phyloP scores from a whole-genome alignment of 805 yeast genomes.

The Kodamaea nitidulidarum region DNA sequence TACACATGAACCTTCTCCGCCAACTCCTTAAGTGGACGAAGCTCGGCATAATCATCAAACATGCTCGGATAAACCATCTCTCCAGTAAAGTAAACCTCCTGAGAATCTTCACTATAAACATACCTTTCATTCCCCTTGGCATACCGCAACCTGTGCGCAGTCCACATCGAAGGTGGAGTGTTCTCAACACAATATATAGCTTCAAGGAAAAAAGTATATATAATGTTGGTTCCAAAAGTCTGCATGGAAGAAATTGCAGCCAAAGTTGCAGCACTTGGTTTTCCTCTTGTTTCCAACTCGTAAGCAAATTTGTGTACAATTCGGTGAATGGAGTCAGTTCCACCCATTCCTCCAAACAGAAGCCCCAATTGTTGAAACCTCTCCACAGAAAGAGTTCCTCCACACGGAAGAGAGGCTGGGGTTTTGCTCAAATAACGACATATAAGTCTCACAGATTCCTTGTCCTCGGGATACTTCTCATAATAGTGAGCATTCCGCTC shows the following conservation, averaged over 20 bases:
- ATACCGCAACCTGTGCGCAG: slow-evolving; percentile 41
- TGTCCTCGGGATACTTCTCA: slow-evolving; percentile 46
- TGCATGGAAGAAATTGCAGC: slow-evolving; percentile 26
- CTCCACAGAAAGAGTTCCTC: slow-evolving; percentile 46
- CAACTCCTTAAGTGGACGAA: slow-evolving; percentile 35
- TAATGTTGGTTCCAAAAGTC: slow-evolving; percentile 50
- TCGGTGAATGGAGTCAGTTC: slow-evolving; percentile 45
- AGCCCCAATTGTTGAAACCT: slow-evolving; percentile 54
- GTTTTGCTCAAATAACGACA: slow-evolving; percentile 28
- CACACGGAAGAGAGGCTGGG: slow-evolving; percentile 43
- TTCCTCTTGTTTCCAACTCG: slow-evolving; percentile 34
- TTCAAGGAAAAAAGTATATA: slow-evolving; percentile 56
- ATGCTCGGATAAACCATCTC: slow-evolving; percentile 54
- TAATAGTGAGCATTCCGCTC: slow-evolving; percentile 49
- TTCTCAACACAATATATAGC: slow-evolving; percentile 51
- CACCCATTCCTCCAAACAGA: slow-evolving; percentile 48
- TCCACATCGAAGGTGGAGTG: slow-evolving; percentile 38
- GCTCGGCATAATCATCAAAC: slow-evolving; percentile 46
- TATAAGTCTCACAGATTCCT: slow-evolving; percentile 32
- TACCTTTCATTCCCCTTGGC: slow-evolving; percentile 15
- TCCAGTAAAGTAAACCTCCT: slow-evolving; percentile 45
- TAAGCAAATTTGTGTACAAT: slow-evolving; percentile 37
- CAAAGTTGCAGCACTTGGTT: slow-evolving; percentile 38
- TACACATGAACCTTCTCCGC: slow-evolving; percentile 36
- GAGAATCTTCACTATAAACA: slow-evolving; percentile 4